phyloP scores from a whole-genome alignment of 169 alveolate species.

The Babesia ovis region DNA sequence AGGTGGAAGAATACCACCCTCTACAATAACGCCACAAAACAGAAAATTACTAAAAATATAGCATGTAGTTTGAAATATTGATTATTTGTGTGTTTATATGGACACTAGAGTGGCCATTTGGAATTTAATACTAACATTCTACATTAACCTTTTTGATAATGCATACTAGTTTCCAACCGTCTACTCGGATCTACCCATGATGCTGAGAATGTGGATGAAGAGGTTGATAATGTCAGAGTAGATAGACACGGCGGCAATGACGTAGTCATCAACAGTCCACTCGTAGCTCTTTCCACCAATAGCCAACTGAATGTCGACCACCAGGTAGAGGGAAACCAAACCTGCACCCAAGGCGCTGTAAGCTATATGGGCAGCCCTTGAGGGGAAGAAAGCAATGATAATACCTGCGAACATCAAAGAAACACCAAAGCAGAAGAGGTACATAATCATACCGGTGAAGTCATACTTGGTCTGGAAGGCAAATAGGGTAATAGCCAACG shows the following conservation, averaged over 20 bases:
- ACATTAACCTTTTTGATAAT: too few species aligned
- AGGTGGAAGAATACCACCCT: too few species aligned
- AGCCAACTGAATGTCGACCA: conserved; percentile 88
- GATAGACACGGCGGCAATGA: conserved; percentile 87
- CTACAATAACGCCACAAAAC: too few species aligned
- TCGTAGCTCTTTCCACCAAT: conserved; percentile 86
- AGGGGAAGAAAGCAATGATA: conserved; percentile 13
- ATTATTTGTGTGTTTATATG: too few species aligned
- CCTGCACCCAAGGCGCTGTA: conserved; percentile 75
- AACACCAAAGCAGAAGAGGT: conserved; percentile 17
- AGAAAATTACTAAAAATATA: too few species aligned
- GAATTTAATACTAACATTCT: too few species aligned
- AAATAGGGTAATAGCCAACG: conserved; percentile 10
- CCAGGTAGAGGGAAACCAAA: conserved; percentile 82
- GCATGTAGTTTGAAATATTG: too few species aligned
- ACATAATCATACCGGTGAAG: conserved; percentile 42
- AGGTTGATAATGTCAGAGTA: conserved; percentile 87
- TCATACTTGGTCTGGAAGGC: conserved; percentile 62
- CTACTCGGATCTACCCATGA: conserved; percentile 37
- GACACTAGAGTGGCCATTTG: too few species aligned
- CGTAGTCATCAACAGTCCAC: conserved; percentile 90
- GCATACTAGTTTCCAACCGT: background rate
- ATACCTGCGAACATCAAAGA: conserved; percentile 5
- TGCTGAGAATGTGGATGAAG: conserved; percentile 78
- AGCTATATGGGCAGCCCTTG: conserved; percentile 3